Conservation (phyloP, 2,329 filamentous ascomycete genomes). For the Talaromyces atroroseus region DNA sequence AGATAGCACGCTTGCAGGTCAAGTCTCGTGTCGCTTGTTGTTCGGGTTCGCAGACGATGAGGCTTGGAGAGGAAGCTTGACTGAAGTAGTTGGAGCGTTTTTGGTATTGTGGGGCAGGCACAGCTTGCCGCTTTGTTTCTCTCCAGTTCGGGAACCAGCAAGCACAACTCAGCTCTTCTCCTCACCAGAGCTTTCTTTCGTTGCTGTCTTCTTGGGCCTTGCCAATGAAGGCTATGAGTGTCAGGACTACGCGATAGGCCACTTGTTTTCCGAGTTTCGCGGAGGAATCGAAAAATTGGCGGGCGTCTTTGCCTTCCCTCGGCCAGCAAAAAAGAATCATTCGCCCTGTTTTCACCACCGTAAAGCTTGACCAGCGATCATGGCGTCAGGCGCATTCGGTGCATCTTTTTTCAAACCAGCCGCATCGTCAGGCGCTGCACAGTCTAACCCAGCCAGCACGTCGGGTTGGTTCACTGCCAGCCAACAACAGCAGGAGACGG, state of each 20-base stretch:
- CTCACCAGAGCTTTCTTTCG: slow-evolving; percentile 2
- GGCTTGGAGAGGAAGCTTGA: background rate
- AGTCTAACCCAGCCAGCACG: slow-evolving; percentile 21
- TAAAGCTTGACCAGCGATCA: background rate
- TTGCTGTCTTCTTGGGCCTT: background rate
- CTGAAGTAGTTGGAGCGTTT: background rate
- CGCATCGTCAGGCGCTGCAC: slow-evolving; percentile 11
- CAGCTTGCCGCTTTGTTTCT: background rate
- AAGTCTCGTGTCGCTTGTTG: background rate
- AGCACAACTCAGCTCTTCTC: background rate
- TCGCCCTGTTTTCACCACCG: background rate
- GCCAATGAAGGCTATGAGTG: background rate
- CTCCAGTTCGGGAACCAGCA: background rate
- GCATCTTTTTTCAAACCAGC: slow-evolving; percentile 10
- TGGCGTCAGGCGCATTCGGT: slow-evolving; percentile 12
- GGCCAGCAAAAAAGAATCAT: background rate
- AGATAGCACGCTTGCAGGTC: no score
- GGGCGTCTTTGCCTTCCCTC: background rate
- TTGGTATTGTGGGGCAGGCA: slow-evolving; percentile 11
- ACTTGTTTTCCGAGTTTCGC: background rate
- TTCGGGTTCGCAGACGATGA: no score
- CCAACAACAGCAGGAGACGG: slow-evolving; percentile 22
- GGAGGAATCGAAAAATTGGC: background rate
- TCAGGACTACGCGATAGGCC: background rate
- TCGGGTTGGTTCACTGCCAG: slow-evolving; percentile 26